Base-by-base conservation (phyloP, 2,329 filamentous ascomycete genomes). In the Hypoxylon sp. region DNA sequence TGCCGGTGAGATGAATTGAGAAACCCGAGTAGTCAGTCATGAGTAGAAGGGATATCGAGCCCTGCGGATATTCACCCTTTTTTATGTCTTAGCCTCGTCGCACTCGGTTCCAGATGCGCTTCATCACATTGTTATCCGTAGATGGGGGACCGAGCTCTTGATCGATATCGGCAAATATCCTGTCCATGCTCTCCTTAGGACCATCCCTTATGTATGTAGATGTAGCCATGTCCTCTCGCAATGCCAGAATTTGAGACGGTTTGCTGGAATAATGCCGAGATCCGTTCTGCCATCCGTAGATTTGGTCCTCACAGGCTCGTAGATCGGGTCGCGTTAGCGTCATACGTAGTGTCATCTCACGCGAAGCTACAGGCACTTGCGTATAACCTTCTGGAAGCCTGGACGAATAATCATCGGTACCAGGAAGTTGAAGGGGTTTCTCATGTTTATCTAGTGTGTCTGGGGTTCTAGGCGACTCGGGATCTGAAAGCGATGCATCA, bases 291-390 rank as follows among this genome's bases (percentile, higher is more conserved):
- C 90, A 92, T 46, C 89, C 89, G 74, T 94, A 93, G 14, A 93
- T 85, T 67, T 90, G 85, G 10, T 91, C 88, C 68, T 95, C 92
- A 69, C 90, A 85, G 3, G 91, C 90, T 46, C 94, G 90, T 52
- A 98, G 85, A 77, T 98, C 95, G 0, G 94, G 93, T 51, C 94
- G 86, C 3, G 96, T 98, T 60, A 98, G 86, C 0, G 95, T 98
- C 94, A 98, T 97, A 53, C 94, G 92, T 53, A 98, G 82, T 2
- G 96, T 98, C 94, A 98, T 98, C 79, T 98, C 94, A 35, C 94
- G 88, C 61, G 88, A 91, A 35, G 86, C 85, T 0, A 85, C 82
- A 1, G 87, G 81, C 4, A 83, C 84, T 52, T 88, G 86, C 10
- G 83, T 80, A 73, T 86, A 85, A 63, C 83, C 83, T 39, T 76